These are phyloP conservation scores for Henckelia pumila DNA, from an alignment of 257 asterid genomes.

Conservation along the genomic window DNA sequence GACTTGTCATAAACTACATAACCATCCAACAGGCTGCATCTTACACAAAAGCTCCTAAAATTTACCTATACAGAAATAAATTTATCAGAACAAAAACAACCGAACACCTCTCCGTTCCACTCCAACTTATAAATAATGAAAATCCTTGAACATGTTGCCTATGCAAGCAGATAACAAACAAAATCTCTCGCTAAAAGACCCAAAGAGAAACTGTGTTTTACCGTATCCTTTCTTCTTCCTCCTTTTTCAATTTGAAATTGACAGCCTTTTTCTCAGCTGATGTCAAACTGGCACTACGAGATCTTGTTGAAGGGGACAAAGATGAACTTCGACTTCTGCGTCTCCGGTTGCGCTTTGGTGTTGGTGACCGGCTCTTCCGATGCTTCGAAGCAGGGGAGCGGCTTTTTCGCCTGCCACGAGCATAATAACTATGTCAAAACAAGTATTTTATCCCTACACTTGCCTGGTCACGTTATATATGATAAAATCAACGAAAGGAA, in stretches of 20 bases:
- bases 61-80: constrained; percentile 8
- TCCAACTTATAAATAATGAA: not conserved
- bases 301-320: constrained; percentile 54
- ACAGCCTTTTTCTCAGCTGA: constrained; percentile 56
- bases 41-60: constrained; percentile 3
- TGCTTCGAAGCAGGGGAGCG: constrained; percentile 65
- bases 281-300: constrained; percentile 53
- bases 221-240: constrained; percentile 79
- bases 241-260: constrained; percentile 50
- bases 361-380: constrained; percentile 63
- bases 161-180: constrained; percentile 2
- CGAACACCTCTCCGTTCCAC: not conserved
- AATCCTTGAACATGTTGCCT: constrained; percentile 12
- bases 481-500: constrained; percentile 13
- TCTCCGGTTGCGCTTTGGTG: constrained; percentile 66
- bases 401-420: constrained; percentile 59
- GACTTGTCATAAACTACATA: not conserved
- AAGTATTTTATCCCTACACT: constrained; percentile 1
- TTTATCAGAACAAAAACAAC: constrained; percentile 12
- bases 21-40: not conserved
- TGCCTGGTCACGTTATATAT: not conserved
- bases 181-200: not conserved
- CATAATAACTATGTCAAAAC: constrained; percentile 1
- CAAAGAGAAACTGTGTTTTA: constrained; percentile 18
- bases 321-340: constrained; percentile 61